Conservation (phyloP, 306 rosid genomes). For the Vicia villosa region DNA sequence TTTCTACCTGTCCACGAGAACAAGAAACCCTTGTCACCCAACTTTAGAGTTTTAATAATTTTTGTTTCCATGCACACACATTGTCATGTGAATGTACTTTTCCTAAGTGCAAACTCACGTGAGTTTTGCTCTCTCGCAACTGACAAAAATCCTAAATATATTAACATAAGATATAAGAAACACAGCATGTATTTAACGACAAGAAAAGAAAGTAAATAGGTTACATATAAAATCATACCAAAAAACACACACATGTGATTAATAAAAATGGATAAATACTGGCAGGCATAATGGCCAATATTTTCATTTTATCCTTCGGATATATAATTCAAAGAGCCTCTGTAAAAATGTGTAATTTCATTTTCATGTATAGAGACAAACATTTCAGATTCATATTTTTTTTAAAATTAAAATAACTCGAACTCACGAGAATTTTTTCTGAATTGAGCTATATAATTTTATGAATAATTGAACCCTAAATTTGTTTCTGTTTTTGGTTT, state of each 20-base stretch:
- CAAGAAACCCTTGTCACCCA: slow-evolving; percentile 59
- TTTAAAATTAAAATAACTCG: slow-evolving; percentile 34
- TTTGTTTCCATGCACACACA: slow-evolving; percentile 70
- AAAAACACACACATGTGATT: slow-evolving; percentile 6
- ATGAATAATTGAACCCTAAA: slow-evolving; percentile 54
- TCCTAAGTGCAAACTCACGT: slow-evolving; percentile 92
- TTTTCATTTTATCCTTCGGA: slow-evolving; percentile 19
- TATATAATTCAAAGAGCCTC: slow-evolving; percentile 8
- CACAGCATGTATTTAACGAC: slow-evolving; percentile 11
- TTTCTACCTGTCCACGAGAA: slow-evolving; percentile 45
- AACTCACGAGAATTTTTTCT: slow-evolving; percentile 79
- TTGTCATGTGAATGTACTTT: slow-evolving; percentile 96
- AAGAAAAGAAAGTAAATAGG: slow-evolving; percentile 3
- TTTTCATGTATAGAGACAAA: slow-evolving; percentile 43
- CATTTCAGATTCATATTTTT: slow-evolving; percentile 32
- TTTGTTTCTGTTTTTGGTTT: slow-evolving; percentile 42
- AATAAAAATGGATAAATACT: slow-evolving; percentile 24
- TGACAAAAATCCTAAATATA: slow-evolving; percentile 59
- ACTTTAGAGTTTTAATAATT: slow-evolving; percentile 62
- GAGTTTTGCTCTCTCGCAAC: slow-evolving; percentile 65
- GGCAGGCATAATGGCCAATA: slow-evolving; percentile 2
- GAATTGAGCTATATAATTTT: slow-evolving; percentile 45
- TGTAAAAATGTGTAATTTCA: slow-evolving; percentile 50
- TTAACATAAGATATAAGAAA: slow-evolving; percentile 7
- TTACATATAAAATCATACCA: slow-evolving; percentile 6